Conservation (phyloP, 1,284 basidiomycete species). For the Tylopilus orsonianus region DNA sequence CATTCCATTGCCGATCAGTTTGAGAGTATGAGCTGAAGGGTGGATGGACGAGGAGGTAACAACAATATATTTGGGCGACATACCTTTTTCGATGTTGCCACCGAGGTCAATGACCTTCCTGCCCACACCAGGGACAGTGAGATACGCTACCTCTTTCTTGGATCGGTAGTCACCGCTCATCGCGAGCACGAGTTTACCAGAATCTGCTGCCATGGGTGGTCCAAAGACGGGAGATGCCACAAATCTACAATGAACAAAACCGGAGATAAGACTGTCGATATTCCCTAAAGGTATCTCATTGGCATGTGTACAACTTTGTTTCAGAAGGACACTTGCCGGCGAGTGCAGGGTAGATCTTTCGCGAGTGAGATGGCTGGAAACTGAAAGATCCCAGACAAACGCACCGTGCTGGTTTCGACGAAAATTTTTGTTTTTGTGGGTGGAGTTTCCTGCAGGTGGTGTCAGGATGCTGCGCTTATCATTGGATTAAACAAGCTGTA, state of each 20-base stretch:
- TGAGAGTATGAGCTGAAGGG: constrained; percentile 67
- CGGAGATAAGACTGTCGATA: constrained; percentile 69
- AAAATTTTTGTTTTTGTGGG: constrained; percentile 65
- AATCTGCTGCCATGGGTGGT: constrained; percentile 64
- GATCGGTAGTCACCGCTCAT: constrained; percentile 84
- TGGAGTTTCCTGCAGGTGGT: constrained; percentile 37
- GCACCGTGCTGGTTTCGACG: constrained; percentile 78
- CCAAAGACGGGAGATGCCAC: constrained; percentile 85
- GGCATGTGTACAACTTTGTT: neutral
- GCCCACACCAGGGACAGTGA: constrained; percentile 78
- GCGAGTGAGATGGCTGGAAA: constrained; percentile 9
- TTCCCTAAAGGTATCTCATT: constrained; percentile 44
- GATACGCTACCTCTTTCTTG: constrained; percentile 78
- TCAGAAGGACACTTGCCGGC: constrained; percentile 48
- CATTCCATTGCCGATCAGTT: constrained; percentile 76
- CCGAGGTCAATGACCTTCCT: constrained; percentile 75
- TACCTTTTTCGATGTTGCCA: constrained; percentile 76
- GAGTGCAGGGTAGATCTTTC: constrained; percentile 67
- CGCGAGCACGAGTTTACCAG: constrained; percentile 69
- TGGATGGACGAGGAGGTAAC: constrained; percentile 1
- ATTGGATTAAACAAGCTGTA: constrained; percentile 17
- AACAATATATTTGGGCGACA: neutral
- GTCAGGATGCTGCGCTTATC: constrained; percentile 7
- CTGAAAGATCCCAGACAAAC: constrained; percentile 24
- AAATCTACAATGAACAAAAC: constrained; percentile 62